Evolutionary conservation across 2,329 filamentous ascomycete species (phyloP).

Genomic region (Colletotrichum musae): DNA sequence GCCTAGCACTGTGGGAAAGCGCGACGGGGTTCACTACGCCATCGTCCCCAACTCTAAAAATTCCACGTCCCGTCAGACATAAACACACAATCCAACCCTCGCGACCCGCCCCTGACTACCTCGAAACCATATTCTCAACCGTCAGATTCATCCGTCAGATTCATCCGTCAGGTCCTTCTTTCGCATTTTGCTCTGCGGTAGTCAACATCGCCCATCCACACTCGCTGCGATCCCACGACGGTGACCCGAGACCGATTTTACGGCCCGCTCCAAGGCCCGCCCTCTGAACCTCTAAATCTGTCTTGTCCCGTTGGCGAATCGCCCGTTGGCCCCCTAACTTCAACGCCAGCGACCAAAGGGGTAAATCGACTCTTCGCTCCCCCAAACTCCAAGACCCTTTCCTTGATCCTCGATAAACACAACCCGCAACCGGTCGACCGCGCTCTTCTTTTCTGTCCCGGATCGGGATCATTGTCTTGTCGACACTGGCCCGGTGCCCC

Average conservation of each 20-base stretch:
- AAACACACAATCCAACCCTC: constrained; percentile 41
- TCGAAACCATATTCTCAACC: constrained; percentile 30
- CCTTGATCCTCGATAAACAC: constrained; percentile 10
- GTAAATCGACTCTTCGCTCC: constrained; percentile 32
- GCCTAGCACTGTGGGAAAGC: constrained; percentile 32
- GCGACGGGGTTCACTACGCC: constrained; percentile 37
- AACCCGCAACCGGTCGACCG: constrained; percentile 38
- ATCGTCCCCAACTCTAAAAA: constrained; percentile 42
- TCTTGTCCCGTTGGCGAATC: constrained; percentile 35
- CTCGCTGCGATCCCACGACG: constrained; percentile 24
- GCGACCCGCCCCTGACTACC: constrained; percentile 35
- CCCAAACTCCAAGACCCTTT: constrained; percentile 15
- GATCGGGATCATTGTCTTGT: constrained; percentile 36
- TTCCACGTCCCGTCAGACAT: constrained; percentile 39
- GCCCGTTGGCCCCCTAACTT: constrained; percentile 38
- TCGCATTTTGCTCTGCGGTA: constrained; percentile 7
- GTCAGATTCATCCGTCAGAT: constrained; percentile 17
- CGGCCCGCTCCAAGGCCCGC: constrained; percentile 28
- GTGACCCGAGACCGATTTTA: constrained; percentile 15
- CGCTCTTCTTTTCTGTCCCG: constrained; percentile 19
- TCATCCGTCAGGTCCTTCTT: constrained; percentile 1
- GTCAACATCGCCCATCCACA: constrained; percentile 1
- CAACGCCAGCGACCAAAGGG: constrained; percentile 40
- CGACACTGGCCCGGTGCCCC: constrained; percentile 26
- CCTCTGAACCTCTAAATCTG: constrained; percentile 10